These are phyloP conservation scores for Alternaria rosae DNA, from an alignment of 2,329 filamentous ascomycete genomes.

Conservation along the genomic window DNA sequence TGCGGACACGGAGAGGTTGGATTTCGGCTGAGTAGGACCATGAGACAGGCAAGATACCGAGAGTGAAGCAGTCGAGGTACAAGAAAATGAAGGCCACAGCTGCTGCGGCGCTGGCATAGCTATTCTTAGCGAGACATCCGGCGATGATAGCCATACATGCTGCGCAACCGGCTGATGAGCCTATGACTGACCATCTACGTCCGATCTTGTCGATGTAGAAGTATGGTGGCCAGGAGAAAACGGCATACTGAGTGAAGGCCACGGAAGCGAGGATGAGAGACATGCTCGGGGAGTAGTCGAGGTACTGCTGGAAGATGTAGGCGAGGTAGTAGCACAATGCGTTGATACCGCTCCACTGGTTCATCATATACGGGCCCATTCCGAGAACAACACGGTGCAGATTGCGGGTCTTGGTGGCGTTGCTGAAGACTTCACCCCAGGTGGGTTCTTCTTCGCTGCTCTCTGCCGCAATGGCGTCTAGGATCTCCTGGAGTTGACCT, in stretches of 20 bases:
- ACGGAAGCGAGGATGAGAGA: conserved; percentile 48
- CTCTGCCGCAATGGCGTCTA: conserved; percentile 43
- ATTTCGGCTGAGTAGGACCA: conserved; percentile 62
- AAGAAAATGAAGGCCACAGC: conserved; percentile 52
- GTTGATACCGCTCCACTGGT: conserved; percentile 48
- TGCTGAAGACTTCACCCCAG: conserved; percentile 49
- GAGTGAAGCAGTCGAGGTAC: conserved; percentile 31
- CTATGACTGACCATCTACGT: conserved; percentile 41
- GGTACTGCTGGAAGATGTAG: conserved; percentile 49
- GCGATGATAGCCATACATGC: conserved; percentile 47
- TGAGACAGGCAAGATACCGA: conserved; percentile 47
- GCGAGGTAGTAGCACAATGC: conserved; percentile 50
- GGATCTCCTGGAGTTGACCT: conserved; percentile 47
- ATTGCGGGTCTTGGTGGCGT: conserved; percentile 46
- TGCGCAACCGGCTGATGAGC: conserved; percentile 42
- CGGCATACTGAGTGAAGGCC: conserved; percentile 54
- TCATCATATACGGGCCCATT: conserved; percentile 51
- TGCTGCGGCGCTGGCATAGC: conserved; percentile 35
- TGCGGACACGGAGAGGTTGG: conserved; percentile 57
- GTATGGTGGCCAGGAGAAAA: conserved; percentile 51
- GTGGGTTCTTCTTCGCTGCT: conserved; percentile 40
- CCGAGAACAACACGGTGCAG: conserved; percentile 48
- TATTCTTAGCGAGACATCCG: conserved; percentile 36
- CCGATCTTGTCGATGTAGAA: conserved; percentile 58
- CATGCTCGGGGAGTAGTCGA: conserved; percentile 38